Evolutionary conservation across 2,329 filamentous ascomycete species (phyloP).

Genomic region (Lithohypha guttulata): DNA sequence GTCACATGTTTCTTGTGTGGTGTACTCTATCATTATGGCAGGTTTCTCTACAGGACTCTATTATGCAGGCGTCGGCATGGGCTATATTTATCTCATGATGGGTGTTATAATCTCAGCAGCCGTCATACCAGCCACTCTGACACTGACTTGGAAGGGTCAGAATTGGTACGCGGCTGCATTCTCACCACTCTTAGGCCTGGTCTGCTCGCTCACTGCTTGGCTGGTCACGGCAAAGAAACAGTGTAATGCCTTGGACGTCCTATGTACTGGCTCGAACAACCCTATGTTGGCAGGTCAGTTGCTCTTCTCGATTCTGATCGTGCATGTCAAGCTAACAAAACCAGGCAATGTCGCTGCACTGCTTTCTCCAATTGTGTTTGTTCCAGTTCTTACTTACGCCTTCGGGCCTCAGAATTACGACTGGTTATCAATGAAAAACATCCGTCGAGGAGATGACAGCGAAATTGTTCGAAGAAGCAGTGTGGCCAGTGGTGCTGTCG

Average conservation of each 20-base stretch:
- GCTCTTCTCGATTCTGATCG: not conserved
- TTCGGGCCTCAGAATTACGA: conserved; percentile 71
- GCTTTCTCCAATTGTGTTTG: conserved; percentile 62
- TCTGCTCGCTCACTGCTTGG: conserved; percentile 62
- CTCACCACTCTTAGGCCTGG: conserved; percentile 58
- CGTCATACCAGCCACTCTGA: conserved; percentile 70
- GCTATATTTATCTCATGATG: conserved; percentile 83
- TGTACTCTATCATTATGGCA: conserved; percentile 68
- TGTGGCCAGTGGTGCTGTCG: conserved; percentile 34
- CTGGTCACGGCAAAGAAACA: conserved; percentile 63
- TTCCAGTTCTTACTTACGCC: conserved; percentile 62
- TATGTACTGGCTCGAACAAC: conserved; percentile 64
- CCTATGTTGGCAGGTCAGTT: conserved; percentile 17
- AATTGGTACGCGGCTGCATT: conserved; percentile 63
- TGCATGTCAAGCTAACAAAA: too few species aligned
- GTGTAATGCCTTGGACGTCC: conserved; percentile 58
- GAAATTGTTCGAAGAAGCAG: conserved; percentile 55
- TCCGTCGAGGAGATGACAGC: conserved; percentile 62
- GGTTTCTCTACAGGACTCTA: conserved; percentile 64
- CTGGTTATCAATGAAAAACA: conserved; percentile 71
- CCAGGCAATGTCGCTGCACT: conserved; percentile 76
- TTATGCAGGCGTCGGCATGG: conserved; percentile 72
- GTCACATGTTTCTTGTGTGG: conserved; percentile 61
- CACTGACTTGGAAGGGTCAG: conserved; percentile 70
- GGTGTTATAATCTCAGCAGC: conserved; percentile 80